phyloP scores from a whole-genome alignment of 164 flowering plant genomes.

The Liquidambar formosana region DNA sequence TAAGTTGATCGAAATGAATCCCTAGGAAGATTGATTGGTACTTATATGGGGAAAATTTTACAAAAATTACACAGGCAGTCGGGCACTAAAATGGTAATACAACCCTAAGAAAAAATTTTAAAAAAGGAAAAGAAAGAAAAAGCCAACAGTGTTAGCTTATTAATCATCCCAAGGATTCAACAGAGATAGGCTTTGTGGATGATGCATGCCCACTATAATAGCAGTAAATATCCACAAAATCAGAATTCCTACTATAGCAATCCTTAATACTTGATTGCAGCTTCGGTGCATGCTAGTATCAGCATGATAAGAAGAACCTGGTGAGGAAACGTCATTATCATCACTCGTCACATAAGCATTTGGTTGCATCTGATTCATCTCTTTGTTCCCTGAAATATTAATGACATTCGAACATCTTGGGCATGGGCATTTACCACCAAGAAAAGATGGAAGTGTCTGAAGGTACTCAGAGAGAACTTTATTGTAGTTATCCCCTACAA shows the following conservation, averaged over 20 bases:
- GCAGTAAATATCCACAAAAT: slow-evolving; percentile 64
- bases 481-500: slow-evolving; percentile 47
- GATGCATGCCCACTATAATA: slow-evolving; percentile 46
- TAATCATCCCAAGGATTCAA: too few relatives aligned
- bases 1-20: too few relatives aligned
- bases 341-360: slow-evolving; percentile 2
- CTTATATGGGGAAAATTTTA: too few relatives aligned
- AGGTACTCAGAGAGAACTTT: slow-evolving; percentile 48
- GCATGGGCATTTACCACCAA: slow-evolving; percentile 67
- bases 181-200: slow-evolving; percentile 27
- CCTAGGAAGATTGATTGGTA: too few relatives aligned
- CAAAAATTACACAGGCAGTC: too few relatives aligned
- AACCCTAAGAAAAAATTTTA: too few relatives aligned
- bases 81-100: too few relatives aligned
- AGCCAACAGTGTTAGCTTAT: too few relatives aligned
- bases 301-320: slow-evolving; percentile 2
- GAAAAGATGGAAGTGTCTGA: slow-evolving; percentile 45
- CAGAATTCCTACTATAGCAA: slow-evolving; percentile 60
- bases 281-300: slow-evolving; percentile 19
- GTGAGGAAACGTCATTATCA: slow-evolving; percentile 16
- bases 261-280: slow-evolving; percentile 53
- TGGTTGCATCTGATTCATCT: slow-evolving; percentile 3
- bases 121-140: too few relatives aligned
- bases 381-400: not conserved
- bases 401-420: slow-evolving; percentile 31